Base-by-base conservation (phyloP, 78 protist species). In the Dictyostelium capitatum region DNA sequence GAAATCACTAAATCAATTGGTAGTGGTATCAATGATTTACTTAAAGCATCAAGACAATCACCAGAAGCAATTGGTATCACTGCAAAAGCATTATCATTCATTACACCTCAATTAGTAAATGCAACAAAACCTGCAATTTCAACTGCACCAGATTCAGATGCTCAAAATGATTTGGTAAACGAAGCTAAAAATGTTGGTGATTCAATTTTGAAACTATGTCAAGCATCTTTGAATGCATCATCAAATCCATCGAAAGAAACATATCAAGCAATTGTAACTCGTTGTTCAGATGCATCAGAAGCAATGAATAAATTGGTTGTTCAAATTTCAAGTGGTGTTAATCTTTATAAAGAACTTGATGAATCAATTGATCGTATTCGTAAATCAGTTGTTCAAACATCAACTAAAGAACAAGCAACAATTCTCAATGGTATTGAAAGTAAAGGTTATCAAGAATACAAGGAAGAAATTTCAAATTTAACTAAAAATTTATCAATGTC, bases 1-100 rank as follows among this genome's bases (percentile, higher is more conserved):
- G 91, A 91, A 25, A 69, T 91, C 3, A 73, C 89, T 23, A 80
- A 74, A 59, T 62, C 74, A 1, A 90, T 95, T 83, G 90, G 83
- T 67, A 56, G 37, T 28, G 87, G 90, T 30, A 81, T 82, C 56
- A 80, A 82, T 51, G 91, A 79, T 54, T 48, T 82, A 8, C 32
- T 77, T 12, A 90, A 89, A 79, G 97, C 91, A 1, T 89, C 94
- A 23, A 91, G 92, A 64, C 95, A 82, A 74, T 91, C 95, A 57
- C 95, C 95, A 48, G 95, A 91, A 69, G 89, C 83, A 2, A 82
- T 91, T 79, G 95, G 95, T 78, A 50, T 74, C 19, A 43, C 95
- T 32, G 95, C 97, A 14, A 82, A 74, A 50, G 56, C 83, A 8
- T 74, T 89, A 30, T 51, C 81, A 12, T 80, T 78, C 46, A 82